Evolutionary conservation across 2,329 filamentous ascomycete genomes (phyloP).

Genomic region (Cladosporium cucumerinum): DNA sequence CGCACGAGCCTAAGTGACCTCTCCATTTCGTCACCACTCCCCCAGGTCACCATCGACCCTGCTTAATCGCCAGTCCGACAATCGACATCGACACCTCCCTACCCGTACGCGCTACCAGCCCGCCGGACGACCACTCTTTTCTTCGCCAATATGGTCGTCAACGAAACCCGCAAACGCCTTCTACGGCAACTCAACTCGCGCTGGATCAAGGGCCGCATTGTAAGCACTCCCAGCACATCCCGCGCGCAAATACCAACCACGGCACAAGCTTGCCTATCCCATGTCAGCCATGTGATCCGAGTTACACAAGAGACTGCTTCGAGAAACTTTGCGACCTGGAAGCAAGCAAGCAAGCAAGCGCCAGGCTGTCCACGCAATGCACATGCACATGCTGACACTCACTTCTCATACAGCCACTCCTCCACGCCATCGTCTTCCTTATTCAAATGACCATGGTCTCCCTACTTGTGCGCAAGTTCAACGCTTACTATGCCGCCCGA

Average conservation of each 20-base stretch:
- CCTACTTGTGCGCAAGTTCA: conserved; percentile 81
- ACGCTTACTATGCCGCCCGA: conserved; percentile 86
- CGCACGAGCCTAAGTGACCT: conserved; percentile 5
- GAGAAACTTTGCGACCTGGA: not conserved
- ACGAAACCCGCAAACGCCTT: conserved; percentile 51
- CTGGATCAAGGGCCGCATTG: conserved; percentile 70
- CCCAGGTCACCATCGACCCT: not conserved
- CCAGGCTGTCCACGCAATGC: not conserved
- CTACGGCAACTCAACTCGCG: conserved; percentile 65
- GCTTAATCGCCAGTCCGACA: not conserved
- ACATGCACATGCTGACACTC: conserved; percentile 6
- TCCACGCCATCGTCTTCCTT: conserved; percentile 80
- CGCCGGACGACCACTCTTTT: not conserved
- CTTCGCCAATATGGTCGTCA: conserved; percentile 37
- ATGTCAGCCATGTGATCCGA: not conserved
- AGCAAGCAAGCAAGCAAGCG: not conserved
- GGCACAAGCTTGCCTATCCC: not conserved
- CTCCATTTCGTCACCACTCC: conserved; percentile 10
- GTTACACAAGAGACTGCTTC: conserved; percentile 10
- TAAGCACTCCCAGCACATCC: conserved; percentile 33
- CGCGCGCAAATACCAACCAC: not conserved
- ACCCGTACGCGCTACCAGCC: not conserved
- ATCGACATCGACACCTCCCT: not conserved
- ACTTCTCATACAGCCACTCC: conserved; percentile 63
- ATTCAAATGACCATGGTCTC: conserved; percentile 85